Conservation (phyloP, 2,329 filamentous ascomycete genomes). For the Plectosphaerella sp. region DNA sequence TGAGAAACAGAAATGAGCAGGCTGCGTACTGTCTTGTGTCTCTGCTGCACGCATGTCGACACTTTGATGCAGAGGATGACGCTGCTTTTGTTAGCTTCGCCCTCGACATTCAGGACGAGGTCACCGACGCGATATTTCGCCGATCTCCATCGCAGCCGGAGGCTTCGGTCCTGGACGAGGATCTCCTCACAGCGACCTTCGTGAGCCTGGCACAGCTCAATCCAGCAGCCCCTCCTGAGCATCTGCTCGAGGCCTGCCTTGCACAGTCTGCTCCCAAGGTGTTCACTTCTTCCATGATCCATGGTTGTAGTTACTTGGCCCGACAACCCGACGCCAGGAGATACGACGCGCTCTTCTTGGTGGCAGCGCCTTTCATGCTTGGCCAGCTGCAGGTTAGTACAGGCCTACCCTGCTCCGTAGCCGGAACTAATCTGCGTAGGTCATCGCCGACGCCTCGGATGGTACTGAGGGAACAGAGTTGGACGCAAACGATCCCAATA, state of each 20-base stretch:
- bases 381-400: conserved; percentile 48
- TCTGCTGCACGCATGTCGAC: conserved; percentile 57
- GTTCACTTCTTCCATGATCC: conserved; percentile 60
- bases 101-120: conserved; percentile 65
- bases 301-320: conserved; percentile 60
- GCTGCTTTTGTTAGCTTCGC: conserved; percentile 62
- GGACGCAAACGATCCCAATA: conserved; percentile 25
- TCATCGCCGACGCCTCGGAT: background rate
- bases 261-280: conserved; percentile 49
- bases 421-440: background rate
- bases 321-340: conserved; percentile 41
- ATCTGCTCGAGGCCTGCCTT: conserved; percentile 53
- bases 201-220: conserved; percentile 60
- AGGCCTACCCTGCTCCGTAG: background rate
- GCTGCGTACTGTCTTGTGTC: conserved; percentile 63
- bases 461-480: background rate
- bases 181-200: conserved; percentile 63
- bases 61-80: conserved; percentile 61
- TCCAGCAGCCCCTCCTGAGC: conserved; percentile 53
- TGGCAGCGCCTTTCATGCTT: conserved; percentile 52
- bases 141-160: conserved; percentile 43
- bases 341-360: conserved; percentile 52
- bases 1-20: conserved; percentile 61
- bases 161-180: conserved; percentile 51
- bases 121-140: conserved; percentile 61